Evolutionary conservation across 768 basidiomycete genomes (phyloP), one percentile per base, ranked within the genome.

Genomic region (Suillus americanus): DNA sequence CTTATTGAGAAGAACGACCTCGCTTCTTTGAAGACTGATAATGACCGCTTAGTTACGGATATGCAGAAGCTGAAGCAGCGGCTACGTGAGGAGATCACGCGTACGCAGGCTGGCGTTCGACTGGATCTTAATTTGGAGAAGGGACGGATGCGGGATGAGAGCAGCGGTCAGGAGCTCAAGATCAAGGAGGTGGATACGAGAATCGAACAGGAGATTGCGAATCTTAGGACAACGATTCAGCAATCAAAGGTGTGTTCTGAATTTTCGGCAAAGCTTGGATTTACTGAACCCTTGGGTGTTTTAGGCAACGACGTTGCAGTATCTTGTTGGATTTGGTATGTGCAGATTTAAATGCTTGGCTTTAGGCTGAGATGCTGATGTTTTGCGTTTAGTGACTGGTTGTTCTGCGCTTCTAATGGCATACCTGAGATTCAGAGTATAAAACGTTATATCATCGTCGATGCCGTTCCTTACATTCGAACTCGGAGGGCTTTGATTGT

Each of bases 1-100:
- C 81, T 99, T 43, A 94, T 92, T 83, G 95, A 97, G 81, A 95
- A 95, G 85, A 97, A 98, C 69, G 97, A 99, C 73, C 83, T 97
- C 40, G 89, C 94, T 30, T 90, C 92, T 85, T 89, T 99, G 79
- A 97, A 95, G 78, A 90, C 94, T 25, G 97, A 98, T 82, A 98
- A 93, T 70, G 97, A 99, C 74, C 86, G 97, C n/a, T 82, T 99
- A 38, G 82, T 92, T 64, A 81, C 86, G 30, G 97, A 99, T 73
- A 88, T 98, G 64, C 94, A 97, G 81, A 94, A 94, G 79, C 83
- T 99, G 50, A 97, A 98, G 80, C 94, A 95, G 75, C 86, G 94
- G 7, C 80, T 99, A 12, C 84, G 95, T 35, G 94, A 96, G 73
- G 95, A 98, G 73, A 92, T 97, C 61, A 91, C 89, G 4, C 85